Evolutionary conservation across 441 rosid species (phyloP).

Genomic region (Erodium chrysanthum): DNA sequence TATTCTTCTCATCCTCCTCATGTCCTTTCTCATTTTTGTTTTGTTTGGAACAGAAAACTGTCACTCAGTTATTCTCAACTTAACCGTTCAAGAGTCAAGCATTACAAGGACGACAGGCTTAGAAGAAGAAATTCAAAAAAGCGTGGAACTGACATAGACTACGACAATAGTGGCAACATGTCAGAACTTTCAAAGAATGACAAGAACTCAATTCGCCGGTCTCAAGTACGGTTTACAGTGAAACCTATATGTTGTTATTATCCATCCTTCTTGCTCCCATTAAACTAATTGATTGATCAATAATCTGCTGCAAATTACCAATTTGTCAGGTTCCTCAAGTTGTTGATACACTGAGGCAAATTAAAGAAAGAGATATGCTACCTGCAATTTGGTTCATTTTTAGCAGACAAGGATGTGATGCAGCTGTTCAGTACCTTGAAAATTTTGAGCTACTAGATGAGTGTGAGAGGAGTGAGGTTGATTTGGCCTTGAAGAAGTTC

Average conservation of each 20-base stretch:
- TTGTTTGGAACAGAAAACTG: slow-evolving; percentile 57
- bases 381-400: slow-evolving; percentile 97
- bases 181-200: slow-evolving; percentile 75
- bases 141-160: slow-evolving; percentile 36
- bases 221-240: slow-evolving; percentile 41
- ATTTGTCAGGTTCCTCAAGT: slow-evolving; percentile 71
- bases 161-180: slow-evolving; percentile 23
- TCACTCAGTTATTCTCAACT: slow-evolving; percentile 68
- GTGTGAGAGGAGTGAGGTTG: slow-evolving; percentile 73
- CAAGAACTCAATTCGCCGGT: slow-evolving; percentile 62
- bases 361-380: slow-evolving; percentile 64
- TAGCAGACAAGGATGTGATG: slow-evolving; percentile 89
- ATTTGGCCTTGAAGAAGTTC: slow-evolving; percentile 73
- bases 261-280: background rate
- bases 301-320: slow-evolving; percentile 15
- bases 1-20: background rate
- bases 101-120: slow-evolving; percentile 41
- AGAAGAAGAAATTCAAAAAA: slow-evolving; percentile 61
- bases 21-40: slow-evolving; percentile 3
- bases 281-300: background rate
- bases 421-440: slow-evolving; percentile 80
- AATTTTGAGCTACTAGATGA: slow-evolving; percentile 65
- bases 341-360: slow-evolving; percentile 67
- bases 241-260: background rate
- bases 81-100: slow-evolving; percentile 47